phyloP scores from a whole-genome alignment of 2,329 filamentous ascomycete genomes.

The Sporothrix humicola region DNA sequence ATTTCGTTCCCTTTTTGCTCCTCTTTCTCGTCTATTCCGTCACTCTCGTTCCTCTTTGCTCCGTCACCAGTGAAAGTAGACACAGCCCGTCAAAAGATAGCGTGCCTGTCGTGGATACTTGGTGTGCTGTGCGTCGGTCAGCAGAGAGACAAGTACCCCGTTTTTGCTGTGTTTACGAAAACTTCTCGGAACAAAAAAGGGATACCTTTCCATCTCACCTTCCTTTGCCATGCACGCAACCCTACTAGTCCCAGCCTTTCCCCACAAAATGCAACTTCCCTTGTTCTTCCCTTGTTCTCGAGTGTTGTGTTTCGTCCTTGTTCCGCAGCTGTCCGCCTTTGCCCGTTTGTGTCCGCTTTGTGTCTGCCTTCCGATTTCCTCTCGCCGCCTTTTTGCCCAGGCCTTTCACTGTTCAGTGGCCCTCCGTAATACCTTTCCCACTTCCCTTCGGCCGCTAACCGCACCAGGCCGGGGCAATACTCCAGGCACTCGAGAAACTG shows the following conservation, averaged over 20 bases:
- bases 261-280: constrained; percentile 33
- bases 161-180: constrained; percentile 22
- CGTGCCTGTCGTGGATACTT: constrained; percentile 17
- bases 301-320: not conserved
- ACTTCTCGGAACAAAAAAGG: constrained; percentile 30
- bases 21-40: not conserved
- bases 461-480: constrained; percentile 18
- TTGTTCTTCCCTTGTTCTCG: constrained; percentile 15
- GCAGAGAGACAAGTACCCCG: not conserved
- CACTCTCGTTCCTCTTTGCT: not conserved
- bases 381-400: not conserved
- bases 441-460: constrained; percentile 34
- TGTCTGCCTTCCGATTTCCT: constrained; percentile 11
- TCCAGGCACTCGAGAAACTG: not conserved
- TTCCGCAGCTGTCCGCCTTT: not conserved
- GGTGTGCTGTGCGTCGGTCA: not conserved
- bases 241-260: constrained; percentile 23
- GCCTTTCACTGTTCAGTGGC: not conserved
- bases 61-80: not conserved
- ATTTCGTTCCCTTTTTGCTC: not conserved
- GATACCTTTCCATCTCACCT: not conserved
- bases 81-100: not conserved
- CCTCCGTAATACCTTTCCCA: constrained; percentile 21
- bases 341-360: not conserved
- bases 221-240: constrained; percentile 23